Percentiles rank a stretch among this genome's conserved stretches.
phyloP scores from a whole-genome alignment of 202 grass and related monocot species.

The Zoysia matrella region DNA sequence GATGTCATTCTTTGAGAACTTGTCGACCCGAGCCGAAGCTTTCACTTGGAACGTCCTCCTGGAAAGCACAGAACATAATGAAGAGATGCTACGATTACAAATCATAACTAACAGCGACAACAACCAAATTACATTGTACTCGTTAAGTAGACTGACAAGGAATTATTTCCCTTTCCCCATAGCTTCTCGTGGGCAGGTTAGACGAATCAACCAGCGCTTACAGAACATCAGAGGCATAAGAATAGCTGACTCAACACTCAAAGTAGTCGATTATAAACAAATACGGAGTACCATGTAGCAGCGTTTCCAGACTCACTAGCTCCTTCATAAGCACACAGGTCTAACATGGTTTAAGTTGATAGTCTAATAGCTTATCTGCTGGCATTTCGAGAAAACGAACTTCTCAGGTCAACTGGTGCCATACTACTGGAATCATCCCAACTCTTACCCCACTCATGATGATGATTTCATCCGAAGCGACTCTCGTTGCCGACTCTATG shows the following conservation, averaged over 20 bases:
- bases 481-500: background rate
- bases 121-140: conserved; percentile 7
- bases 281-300: too few species aligned
- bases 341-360: background rate
- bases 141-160: background rate
- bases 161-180: background rate
- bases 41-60: conserved; percentile 72
- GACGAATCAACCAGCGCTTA: background rate
- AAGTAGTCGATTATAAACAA: too few species aligned
- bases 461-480: background rate
- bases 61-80: conserved; percentile 25
- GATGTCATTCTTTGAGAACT: conserved; percentile 93
- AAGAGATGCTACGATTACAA: background rate
- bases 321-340: background rate
- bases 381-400: background rate
- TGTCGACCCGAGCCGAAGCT: conserved; percentile 83
- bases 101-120: background rate
- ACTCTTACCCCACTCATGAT: background rate
- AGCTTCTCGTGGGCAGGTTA: background rate
- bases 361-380: background rate
- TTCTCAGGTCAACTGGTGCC: background rate
- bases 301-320: background rate
- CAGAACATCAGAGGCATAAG: background rate
- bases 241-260: background rate
- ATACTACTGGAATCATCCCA: background rate